Evolutionary conservation across 805 yeast species (phyloP).

Genomic region (Metschnikowia amazonensis): DNA sequence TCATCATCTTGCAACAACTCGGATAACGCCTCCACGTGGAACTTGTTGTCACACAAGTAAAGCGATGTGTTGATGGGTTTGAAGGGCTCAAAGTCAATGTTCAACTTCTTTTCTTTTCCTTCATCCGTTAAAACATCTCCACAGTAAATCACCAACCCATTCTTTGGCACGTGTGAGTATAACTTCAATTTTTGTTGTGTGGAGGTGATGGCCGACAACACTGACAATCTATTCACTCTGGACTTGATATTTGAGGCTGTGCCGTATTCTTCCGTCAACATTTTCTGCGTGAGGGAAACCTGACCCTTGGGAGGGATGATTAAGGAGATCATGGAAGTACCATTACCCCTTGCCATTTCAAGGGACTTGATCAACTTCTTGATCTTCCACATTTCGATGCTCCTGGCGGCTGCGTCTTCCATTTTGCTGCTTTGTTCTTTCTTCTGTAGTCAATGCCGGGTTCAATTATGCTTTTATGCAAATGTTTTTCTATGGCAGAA

Average conservation of each 20-base stretch:
- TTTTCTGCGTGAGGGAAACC: slow-evolving; percentile 78
- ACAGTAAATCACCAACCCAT: slow-evolving; percentile 94
- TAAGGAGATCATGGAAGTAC: slow-evolving; percentile 97
- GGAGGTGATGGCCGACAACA: slow-evolving; percentile 93
- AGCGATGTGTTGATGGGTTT: slow-evolving; percentile 96
- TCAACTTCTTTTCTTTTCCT: slow-evolving; percentile 95
- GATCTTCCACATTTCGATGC: slow-evolving; percentile 98
- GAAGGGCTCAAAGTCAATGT: slow-evolving; percentile 97
- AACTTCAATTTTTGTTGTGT: slow-evolving; percentile 95
- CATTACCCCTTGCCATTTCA: slow-evolving; percentile 94
- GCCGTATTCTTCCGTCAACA: slow-evolving; percentile 97
- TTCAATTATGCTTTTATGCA: neutral
- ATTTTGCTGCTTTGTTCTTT: slow-evolving; percentile 6
- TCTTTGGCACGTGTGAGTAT: slow-evolving; percentile 85
- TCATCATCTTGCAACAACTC: slow-evolving; percentile 95
- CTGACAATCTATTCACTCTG: slow-evolving; percentile 94
- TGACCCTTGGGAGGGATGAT: slow-evolving; percentile 96
- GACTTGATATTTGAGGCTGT: slow-evolving; percentile 98
- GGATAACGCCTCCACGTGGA: slow-evolving; percentile 94
- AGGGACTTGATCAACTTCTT: slow-evolving; percentile 86
- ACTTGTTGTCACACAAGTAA: slow-evolving; percentile 95
- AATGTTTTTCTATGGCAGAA: neutral
- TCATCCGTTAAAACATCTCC: slow-evolving; percentile 97
- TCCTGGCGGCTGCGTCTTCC: slow-evolving; percentile 68
- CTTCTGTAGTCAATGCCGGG: neutral